Evolutionary conservation across 257 asterid species (phyloP).

Genomic region (Solanum etuberosum): DNA sequence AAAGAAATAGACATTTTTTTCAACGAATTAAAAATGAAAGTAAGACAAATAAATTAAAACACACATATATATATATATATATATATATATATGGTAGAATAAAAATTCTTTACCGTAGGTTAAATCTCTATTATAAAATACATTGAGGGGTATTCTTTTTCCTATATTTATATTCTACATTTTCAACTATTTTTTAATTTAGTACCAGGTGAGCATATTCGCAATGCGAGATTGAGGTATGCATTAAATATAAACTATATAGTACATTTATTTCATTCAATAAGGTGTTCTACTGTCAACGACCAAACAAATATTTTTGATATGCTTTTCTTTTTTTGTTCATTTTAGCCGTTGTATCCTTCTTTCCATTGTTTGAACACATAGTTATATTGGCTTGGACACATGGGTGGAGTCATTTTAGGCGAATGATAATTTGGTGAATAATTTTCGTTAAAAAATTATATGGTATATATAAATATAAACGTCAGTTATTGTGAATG

Average conservation of each 20-base stretch:
- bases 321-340: neutral
- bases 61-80: too few relatives aligned
- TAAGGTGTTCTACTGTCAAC: neutral
- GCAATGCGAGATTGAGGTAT: neutral
- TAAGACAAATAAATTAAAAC: too few relatives aligned
- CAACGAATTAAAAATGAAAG: neutral
- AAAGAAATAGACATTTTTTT: too few relatives aligned
- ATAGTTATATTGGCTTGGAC: neutral
- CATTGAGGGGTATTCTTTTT: neutral
- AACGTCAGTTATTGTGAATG: too few relatives aligned
- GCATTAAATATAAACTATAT: neutral
- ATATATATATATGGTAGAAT: too few relatives aligned
- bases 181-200: neutral
- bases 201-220: neutral
- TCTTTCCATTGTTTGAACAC: neutral
- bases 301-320: neutral
- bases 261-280: neutral
- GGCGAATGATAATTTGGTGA: neutral
- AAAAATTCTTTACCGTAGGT: neutral
- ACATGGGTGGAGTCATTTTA: neutral
- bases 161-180: neutral
- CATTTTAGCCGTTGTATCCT: neutral
- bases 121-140: neutral
- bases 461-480: too few relatives aligned
- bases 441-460: too few relatives aligned